Percentiles rank a stretch among this genome's conserved stretches.
Conservation (phyloP, 2,329 filamentous ascomycete genomes). For the Claviceps sp. region DNA sequence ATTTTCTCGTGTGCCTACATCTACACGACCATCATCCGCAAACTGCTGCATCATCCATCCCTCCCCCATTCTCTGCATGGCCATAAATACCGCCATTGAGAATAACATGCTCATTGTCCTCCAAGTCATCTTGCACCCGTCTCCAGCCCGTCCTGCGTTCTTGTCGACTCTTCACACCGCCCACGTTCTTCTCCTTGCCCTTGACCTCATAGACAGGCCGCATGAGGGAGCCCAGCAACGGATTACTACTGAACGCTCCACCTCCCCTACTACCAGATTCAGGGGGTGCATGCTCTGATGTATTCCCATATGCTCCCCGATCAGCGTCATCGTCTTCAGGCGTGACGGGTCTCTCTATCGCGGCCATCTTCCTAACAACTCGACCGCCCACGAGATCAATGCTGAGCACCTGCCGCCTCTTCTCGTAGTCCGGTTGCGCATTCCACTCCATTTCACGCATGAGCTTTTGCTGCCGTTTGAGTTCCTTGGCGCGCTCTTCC, state of each 20-base stretch:
- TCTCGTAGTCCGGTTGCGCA: slow-evolving; percentile 76
- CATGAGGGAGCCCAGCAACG: slow-evolving; percentile 51
- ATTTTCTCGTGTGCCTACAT: too few relatives aligned
- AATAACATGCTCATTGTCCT: slow-evolving; percentile 46
- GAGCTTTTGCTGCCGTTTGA: slow-evolving; percentile 76
- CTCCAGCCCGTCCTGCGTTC: slow-evolving; percentile 37
- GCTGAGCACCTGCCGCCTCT: slow-evolving; percentile 69
- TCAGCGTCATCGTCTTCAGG: slow-evolving; percentile 31
- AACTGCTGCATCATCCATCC: slow-evolving; percentile 7
- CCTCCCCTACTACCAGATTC: slow-evolving; percentile 18
- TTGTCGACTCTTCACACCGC: slow-evolving; percentile 25
- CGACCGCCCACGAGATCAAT: slow-evolving; percentile 70
- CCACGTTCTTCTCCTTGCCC: slow-evolving; percentile 30
- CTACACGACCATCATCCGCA: background rate
- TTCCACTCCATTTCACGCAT: slow-evolving; percentile 80
- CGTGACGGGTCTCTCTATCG: slow-evolving; percentile 43
- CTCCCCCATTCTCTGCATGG: slow-evolving; percentile 10
- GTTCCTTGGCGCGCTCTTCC: slow-evolving; percentile 65
- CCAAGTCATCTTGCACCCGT: slow-evolving; percentile 45
- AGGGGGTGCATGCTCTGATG: slow-evolving; percentile 18
- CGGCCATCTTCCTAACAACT: slow-evolving; percentile 59
- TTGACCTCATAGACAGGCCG: slow-evolving; percentile 45
- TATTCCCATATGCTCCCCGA: slow-evolving; percentile 20
- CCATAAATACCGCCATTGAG: slow-evolving; percentile 43
- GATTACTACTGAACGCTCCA: slow-evolving; percentile 56